These are phyloP conservation scores for Rhododendron ferrugineum DNA, from an alignment of 148 eudicot genomes.

Conservation along the genomic window DNA sequence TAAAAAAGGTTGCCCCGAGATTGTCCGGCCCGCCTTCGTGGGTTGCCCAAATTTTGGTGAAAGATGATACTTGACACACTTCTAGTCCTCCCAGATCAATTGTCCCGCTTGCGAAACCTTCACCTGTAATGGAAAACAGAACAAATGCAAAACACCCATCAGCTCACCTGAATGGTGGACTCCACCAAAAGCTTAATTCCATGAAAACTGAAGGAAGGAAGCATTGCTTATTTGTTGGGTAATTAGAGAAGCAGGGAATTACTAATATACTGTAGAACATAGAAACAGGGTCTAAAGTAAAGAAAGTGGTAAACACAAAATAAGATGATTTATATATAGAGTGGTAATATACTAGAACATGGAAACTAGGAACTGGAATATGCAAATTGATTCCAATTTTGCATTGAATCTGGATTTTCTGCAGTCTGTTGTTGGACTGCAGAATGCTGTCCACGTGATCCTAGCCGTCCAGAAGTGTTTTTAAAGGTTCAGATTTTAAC, in stretches of 20 bases:
- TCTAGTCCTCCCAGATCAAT: conserved; percentile 31
- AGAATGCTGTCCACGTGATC: too few species aligned
- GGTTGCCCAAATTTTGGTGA: conserved; percentile 24
- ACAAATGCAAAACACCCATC: neutral
- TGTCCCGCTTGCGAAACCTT: conserved; percentile 23
- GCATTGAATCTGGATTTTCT: too few species aligned
- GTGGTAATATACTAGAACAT: neutral
- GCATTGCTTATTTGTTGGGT: neutral
- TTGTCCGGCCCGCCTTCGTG: conserved; percentile 18
- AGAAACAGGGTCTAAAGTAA: neutral
- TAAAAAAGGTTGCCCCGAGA: conserved; percentile 27
- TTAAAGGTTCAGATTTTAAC: too few species aligned
- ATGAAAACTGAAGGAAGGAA: neutral
- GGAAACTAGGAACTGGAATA: too few species aligned
- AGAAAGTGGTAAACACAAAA: neutral
- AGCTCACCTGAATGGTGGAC: neutral
- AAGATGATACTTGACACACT: conserved; percentile 21
- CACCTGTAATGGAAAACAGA: conserved; percentile 13
- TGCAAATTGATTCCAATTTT: too few species aligned
- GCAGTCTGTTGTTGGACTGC: too few species aligned
- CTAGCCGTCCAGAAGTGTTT: too few species aligned
- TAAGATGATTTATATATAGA: neutral
- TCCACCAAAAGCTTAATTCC: neutral
- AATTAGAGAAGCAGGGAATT: neutral
- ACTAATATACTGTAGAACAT: neutral